phyloP scores from a whole-genome alignment of 306 rosid genomes.

The Pachyrhizus erosus region DNA sequence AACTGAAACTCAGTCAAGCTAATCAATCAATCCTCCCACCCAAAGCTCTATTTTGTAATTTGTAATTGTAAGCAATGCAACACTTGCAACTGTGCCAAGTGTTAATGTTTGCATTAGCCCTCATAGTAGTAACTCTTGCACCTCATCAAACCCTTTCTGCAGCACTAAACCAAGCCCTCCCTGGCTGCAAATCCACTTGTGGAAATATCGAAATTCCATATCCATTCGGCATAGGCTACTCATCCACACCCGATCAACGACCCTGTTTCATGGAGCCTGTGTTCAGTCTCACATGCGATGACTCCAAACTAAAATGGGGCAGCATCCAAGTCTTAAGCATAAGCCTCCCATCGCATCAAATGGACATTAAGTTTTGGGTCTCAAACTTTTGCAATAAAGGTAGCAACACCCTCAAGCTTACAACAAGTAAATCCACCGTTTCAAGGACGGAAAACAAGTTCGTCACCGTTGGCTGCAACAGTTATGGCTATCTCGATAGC shows the following conservation, averaged over 20 bases:
- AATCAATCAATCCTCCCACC: neutral
- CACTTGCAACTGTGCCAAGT: neutral
- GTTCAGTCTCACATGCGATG: constrained; percentile 27
- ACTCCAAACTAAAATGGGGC: neutral
- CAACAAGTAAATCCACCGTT: neutral
- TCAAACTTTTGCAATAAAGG: neutral
- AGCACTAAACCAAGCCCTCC: neutral
- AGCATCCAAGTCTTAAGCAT: constrained; percentile 8
- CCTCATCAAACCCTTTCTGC: neutral
- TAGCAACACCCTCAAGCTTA: no score
- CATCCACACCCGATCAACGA: neutral
- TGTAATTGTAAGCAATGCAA: neutral
- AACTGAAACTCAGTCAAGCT: no score
- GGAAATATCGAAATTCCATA: constrained; percentile 54
- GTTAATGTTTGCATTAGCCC: neutral
- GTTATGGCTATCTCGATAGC: neutral
- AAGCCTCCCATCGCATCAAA: constrained; percentile 6
- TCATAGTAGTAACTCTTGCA: neutral
- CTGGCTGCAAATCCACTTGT: constrained; percentile 38
- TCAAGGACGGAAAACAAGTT: constrained; percentile 12
- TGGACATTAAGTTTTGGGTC: neutral
- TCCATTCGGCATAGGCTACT: constrained; percentile 52
- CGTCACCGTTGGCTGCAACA: neutral
- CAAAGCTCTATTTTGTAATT: neutral
- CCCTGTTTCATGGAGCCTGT: neutral